Evolutionary conservation across 306 rosid species (phyloP), one percentile per base, ranked within the genome.

Genomic region (Rosa multiflora): DNA sequence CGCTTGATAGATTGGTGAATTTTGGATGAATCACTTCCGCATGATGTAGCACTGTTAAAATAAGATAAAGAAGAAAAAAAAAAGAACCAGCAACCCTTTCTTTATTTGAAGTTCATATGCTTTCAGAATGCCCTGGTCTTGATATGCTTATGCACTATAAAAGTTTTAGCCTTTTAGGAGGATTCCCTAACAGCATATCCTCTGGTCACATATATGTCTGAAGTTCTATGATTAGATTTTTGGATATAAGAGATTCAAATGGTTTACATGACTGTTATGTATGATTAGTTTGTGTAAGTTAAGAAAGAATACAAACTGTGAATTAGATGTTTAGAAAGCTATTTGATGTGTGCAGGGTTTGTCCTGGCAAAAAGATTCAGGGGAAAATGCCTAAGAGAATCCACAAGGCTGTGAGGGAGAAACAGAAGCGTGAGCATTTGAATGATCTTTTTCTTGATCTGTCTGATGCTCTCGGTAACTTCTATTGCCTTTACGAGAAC

Each of bases 341-440:
- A 69, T 83, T 78, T 79, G 75, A 80, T 83, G 63, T 81, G 70
- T 81, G 75, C 91, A 95, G 99, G 85, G 85, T 77, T 69, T 71
- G 78, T 82, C 37, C 85, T 67, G 74, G 88, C 32, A 88, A 81
- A 81, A 89, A 72, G 84, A 89, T 68, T 62, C 84, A 69, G 82
- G 86, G 52, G 85, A 95, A 89, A 86, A 83, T 81, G 52, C 98
- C 98, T 11, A 93, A 82, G 80, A 89, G 96, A 81, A 81, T 93
- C 79, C 96, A 88, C 86, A 95, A 95, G 90, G 87, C 99, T 23
- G 98, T 90, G 89, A 90, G 94, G 89, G 99, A 95, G 91, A 95
- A 87, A 84, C 74, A 83, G 91, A 95, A 95, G 92, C 94, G 99
- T 5, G 99, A 91, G 70, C 94, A 86, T 69, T 87, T 93, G 82